These are phyloP conservation scores for Coemansia sp. DNA, from an alignment of 192 early-diverging fungal species.

Conservation along the genomic window DNA sequence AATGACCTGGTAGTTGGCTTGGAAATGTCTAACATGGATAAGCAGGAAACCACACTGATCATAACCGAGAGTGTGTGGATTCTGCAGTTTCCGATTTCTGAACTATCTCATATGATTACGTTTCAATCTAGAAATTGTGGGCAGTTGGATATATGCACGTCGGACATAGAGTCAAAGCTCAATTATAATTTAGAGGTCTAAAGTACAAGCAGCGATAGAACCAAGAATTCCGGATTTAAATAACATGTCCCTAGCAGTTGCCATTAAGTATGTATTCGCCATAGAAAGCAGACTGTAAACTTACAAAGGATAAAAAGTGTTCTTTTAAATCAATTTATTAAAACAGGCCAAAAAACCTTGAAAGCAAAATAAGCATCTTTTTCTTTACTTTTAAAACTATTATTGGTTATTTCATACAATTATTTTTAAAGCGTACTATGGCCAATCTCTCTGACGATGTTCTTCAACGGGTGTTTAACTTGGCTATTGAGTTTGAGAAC, in stretches of 20 bases:
- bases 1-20: constrained; percentile 88
- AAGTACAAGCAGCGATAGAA: constrained; percentile 40
- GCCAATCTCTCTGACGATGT: too few relatives aligned
- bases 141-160: constrained; percentile 67
- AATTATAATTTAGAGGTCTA: constrained; percentile 80
- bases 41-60: not conserved
- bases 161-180: constrained; percentile 90
- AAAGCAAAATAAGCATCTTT: not conserved
- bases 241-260: constrained; percentile 56
- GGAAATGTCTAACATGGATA: constrained; percentile 64
- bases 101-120: constrained; percentile 86
- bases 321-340: constrained; percentile 20
- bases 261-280: constrained; percentile 40
- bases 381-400: not conserved
- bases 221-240: constrained; percentile 52
- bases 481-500: not conserved
- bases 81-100: constrained; percentile 71
- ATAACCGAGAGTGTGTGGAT: constrained; percentile 31
- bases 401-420: too few relatives aligned
- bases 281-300: constrained; percentile 29
- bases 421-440: not conserved
- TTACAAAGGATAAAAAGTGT: not conserved
- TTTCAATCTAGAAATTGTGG: constrained; percentile 71
- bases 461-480: too few relatives aligned
- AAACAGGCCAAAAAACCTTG: constrained; percentile 9